phyloP scores from a whole-genome alignment of 2,329 filamentous ascomycete species.

The Aureobasidium lini region DNA sequence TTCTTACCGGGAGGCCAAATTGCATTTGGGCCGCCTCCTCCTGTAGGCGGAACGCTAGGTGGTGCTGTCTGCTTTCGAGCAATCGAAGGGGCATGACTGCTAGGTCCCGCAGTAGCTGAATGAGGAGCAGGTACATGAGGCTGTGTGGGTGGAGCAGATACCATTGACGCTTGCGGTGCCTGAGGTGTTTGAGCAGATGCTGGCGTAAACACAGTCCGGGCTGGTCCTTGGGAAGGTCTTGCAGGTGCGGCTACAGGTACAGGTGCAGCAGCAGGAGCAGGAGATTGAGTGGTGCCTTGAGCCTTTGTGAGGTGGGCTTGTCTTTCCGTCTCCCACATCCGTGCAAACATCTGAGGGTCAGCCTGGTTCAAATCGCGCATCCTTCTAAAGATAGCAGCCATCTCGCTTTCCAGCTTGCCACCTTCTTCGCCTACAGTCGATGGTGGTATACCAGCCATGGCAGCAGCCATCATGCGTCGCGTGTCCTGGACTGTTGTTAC shows the following conservation, averaged over 20 bases:
- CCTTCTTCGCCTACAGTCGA: neutral
- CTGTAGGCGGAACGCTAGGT: neutral
- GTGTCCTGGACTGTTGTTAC: neutral
- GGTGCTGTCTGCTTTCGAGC: neutral
- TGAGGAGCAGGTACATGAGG: neutral
- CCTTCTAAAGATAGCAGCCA: slow-evolving; percentile 49
- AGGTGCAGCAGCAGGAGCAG: neutral
- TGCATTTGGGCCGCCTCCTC: neutral
- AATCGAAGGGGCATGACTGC: neutral
- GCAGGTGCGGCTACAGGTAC: neutral
- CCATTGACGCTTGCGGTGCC: neutral
- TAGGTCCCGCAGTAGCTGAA: neutral
- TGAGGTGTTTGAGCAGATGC: neutral
- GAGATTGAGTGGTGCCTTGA: neutral
- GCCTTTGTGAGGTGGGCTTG: slow-evolving; percentile 24
- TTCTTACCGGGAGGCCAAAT: slow-evolving; percentile 47
- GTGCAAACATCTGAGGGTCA: slow-evolving; percentile 48
- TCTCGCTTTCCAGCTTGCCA: slow-evolving; percentile 41
- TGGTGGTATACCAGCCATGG: slow-evolving; percentile 1
- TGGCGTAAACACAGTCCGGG: neutral
- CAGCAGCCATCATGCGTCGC: slow-evolving; percentile 8
- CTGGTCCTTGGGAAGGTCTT: neutral
- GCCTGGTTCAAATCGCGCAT: slow-evolving; percentile 51
- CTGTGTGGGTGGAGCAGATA: neutral
- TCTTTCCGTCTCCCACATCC: slow-evolving; percentile 49